phyloP scores from a whole-genome alignment of 1,284 basidiomycete genomes.

The Gomphus bonarii region DNA sequence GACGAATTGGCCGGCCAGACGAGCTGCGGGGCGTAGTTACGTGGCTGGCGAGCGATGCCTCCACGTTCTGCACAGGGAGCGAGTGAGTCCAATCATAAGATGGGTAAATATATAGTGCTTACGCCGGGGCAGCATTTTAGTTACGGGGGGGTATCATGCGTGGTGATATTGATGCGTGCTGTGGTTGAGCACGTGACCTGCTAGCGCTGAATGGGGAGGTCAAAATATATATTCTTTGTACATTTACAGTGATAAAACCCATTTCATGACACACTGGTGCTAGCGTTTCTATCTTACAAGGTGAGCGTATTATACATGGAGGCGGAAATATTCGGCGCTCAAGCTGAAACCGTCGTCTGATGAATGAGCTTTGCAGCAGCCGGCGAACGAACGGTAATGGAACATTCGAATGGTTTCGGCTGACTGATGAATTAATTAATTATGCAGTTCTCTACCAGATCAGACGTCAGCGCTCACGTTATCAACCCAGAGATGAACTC shows the following conservation, averaged over 20 bases:
- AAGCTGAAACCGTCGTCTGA: too few species aligned
- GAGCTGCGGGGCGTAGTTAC: constrained; percentile 69
- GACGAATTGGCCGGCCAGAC: constrained; percentile 64
- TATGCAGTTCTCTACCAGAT: too few species aligned
- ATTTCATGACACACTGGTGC: too few species aligned
- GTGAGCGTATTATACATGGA: too few species aligned
- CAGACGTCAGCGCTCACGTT: background rate
- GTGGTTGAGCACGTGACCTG: constrained; percentile 6
- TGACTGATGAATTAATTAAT: background rate
- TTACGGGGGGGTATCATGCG: constrained; percentile 60
- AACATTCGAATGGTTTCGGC: constrained; percentile 1
- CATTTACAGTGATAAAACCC: too few species aligned
- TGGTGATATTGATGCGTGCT: constrained; percentile 36
- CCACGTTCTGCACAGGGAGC: constrained; percentile 65
- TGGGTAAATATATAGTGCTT: background rate
- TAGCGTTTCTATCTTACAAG: too few species aligned
- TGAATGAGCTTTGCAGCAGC: background rate
- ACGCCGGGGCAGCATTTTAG: constrained; percentile 41
- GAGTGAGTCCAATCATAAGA: constrained; percentile 39
- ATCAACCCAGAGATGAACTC: constrained; percentile 4
- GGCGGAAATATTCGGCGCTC: too few species aligned
- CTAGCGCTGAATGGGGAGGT: too few species aligned
- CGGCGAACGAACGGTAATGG: background rate
- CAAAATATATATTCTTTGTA: too few species aligned
- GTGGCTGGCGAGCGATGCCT: constrained; percentile 75